Percentiles rank a stretch among this genome's conserved stretches.
Conservation (phyloP, 139 green algal genomes). For the Micromonas pusilla region DNA sequence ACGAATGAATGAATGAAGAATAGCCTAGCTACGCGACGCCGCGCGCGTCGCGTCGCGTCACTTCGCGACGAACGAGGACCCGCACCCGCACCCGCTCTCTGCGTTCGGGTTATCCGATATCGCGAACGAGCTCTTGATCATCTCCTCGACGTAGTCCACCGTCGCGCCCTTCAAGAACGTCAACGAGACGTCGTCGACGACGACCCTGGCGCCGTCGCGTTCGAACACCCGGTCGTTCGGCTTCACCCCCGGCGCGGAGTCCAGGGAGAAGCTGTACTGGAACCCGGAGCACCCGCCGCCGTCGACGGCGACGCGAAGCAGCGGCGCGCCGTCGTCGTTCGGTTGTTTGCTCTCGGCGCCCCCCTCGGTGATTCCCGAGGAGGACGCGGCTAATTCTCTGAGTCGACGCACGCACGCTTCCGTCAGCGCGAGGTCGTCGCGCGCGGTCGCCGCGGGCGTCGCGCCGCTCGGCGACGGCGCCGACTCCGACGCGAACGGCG, state of each 20-base stretch:
- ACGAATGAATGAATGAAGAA: no score
- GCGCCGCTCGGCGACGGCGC: no score
- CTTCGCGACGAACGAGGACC: conserved; percentile 72
- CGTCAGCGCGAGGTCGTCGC: conserved; percentile 7
- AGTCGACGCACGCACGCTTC: conserved; percentile 18
- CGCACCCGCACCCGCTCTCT: conserved; percentile 68
- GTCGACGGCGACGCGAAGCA: conserved; percentile 76
- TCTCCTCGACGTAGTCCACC: conserved; percentile 75
- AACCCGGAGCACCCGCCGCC: conserved; percentile 90
- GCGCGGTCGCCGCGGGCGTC: no score
- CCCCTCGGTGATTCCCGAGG: no score
- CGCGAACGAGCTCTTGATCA: conserved; percentile 82
- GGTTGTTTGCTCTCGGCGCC: no score
- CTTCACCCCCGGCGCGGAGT: conserved; percentile 37
- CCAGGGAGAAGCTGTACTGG: conserved; percentile 81
- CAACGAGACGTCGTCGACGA: conserved; percentile 78
- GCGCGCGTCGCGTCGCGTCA: no score
- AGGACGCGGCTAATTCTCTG: neutral
- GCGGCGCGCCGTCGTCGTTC: neutral
- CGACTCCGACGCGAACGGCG: no score
- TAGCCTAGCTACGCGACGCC: no score
- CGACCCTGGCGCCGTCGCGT: conserved; percentile 57
- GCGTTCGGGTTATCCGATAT: conserved; percentile 72
- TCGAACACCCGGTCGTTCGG: conserved; percentile 60
- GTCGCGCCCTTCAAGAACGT: conserved; percentile 72